Base-by-base conservation (phyloP, 2,329 filamentous ascomycete genomes). In the Fusarium stilboides region DNA sequence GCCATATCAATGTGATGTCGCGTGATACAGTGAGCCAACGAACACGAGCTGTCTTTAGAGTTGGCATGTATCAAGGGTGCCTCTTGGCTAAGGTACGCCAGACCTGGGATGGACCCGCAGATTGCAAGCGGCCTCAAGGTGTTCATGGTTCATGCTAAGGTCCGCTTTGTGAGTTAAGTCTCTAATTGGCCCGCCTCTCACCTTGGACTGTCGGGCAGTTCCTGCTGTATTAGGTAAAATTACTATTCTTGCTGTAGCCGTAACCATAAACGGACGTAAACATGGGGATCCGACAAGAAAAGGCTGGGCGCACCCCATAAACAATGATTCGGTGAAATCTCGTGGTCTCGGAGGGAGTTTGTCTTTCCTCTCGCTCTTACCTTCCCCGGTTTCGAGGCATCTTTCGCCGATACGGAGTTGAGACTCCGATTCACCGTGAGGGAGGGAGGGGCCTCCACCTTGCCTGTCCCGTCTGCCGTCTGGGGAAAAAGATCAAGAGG, bases 171-270 rank as follows among this genome's bases (percentile, higher is more conserved):
- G 22, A 62, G 33, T 22, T 40, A 33, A 26, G 37, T 5, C 45
- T 60, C 8, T 54, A 44, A 71, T 71, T 71, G 65, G 68, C 34
- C 43, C 68, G 68, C 57, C 61, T 71, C 57, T 71, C 53, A 69
- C 50, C 39, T 55, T 56, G 42, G 36, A 26, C 33, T 47, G 22
- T 34, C 40, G 50, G 47, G 36, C 36, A 68, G 43, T 62, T 69
- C 55, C 54, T 71, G 60, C 57, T 65, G 68, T n/a, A 61, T 71
- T 66, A 43, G 68, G 67, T 62, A 70, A 70, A 69, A 64, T 45
- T 40, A 36, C 46, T 68, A 47, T 69, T 70, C 34, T 51, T 52
- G 40, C 44, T 44, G 37, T 51, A 44, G 34, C 15, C 39, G 50
- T 46, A 28, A 22, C 66, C 50, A 33, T 20, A 68, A 57, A 22